Percentiles rank a stretch among this genome's conserved stretches.
Conservation (phyloP, 805 yeast species). For the Pichia californica region DNA sequence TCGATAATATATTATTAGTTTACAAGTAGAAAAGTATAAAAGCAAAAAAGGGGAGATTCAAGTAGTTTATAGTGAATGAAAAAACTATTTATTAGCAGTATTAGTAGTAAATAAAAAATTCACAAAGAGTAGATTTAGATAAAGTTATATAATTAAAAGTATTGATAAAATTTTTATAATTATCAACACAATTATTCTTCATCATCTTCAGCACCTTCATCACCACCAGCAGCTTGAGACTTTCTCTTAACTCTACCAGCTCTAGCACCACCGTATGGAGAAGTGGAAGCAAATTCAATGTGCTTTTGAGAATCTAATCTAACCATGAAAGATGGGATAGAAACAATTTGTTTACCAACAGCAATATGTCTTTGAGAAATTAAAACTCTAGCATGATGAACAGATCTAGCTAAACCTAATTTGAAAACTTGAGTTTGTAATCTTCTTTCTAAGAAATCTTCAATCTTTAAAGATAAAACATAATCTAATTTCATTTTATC, state of each 20-base stretch:
- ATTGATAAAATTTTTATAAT: too few relatives aligned
- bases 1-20: too few relatives aligned
- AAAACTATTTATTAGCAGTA: conserved; percentile 1
- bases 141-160: too few relatives aligned
- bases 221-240: conserved; percentile 63
- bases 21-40: neutral
- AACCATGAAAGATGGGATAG: conserved; percentile 98
- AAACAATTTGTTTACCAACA: conserved; percentile 99
- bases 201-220: conserved; percentile 56
- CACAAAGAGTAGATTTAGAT: too few relatives aligned
- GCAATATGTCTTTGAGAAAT: conserved; percentile 99
- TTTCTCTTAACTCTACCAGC: conserved; percentile 99
- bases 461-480: conserved; percentile 95
- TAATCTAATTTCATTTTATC: conserved; percentile 99
- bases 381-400: conserved; percentile 99
- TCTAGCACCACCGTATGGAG: conserved; percentile 99
- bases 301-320: conserved; percentile 99
- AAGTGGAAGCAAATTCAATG: conserved; percentile 98
- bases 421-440: conserved; percentile 99
- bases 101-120: neutral
- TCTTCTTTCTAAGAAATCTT: conserved; percentile 99
- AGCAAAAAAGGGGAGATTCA: neutral
- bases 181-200: conserved; percentile 44
- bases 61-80: neutral
- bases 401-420: conserved; percentile 98